phyloP scores from a whole-genome alignment of 495 filamentous ascomycete genomes.

The Poronia punctata region DNA sequence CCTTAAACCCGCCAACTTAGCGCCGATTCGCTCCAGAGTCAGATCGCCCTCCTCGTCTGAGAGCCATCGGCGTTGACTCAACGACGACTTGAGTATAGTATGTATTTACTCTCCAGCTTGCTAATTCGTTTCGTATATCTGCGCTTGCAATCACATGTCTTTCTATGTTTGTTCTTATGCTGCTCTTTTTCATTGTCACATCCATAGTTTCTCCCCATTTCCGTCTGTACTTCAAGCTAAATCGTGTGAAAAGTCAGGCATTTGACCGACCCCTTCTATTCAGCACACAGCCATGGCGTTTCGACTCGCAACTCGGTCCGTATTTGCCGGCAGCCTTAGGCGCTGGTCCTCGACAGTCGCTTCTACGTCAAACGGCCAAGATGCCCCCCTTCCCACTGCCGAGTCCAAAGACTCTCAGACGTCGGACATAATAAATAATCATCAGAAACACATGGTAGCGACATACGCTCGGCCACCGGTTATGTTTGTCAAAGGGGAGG shows the following conservation, averaged over 20 bases:
- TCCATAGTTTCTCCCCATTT: no score
- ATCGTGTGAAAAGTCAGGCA: no score
- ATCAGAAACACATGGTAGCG: conserved; percentile 81
- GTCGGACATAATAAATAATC: conserved; percentile 61
- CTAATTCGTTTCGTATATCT: no score
- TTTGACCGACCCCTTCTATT: no score
- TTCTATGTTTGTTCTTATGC: no score
- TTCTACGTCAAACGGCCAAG: conserved; percentile 32
- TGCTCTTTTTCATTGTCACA: no score
- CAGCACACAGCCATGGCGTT: conserved; percentile 22
- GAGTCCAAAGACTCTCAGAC: conserved; percentile 72
- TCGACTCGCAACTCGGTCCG: conserved; percentile 12
- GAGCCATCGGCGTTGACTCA: conserved; percentile 7
- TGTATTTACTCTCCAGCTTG: background rate
- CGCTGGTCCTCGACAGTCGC: conserved; percentile 14
- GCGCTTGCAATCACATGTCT: no score
- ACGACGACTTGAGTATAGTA: background rate
- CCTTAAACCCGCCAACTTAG: no score
- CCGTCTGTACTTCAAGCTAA: no score
- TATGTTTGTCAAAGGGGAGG: conserved; percentile 80
- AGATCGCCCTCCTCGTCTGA: background rate
- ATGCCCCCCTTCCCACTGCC: conserved; percentile 59
- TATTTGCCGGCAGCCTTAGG: conserved; percentile 8
- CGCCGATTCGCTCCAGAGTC: background rate
- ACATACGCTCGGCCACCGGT: conserved; percentile 90